Conservation (phyloP, 139 green algal species). For the Chara braunii region DNA sequence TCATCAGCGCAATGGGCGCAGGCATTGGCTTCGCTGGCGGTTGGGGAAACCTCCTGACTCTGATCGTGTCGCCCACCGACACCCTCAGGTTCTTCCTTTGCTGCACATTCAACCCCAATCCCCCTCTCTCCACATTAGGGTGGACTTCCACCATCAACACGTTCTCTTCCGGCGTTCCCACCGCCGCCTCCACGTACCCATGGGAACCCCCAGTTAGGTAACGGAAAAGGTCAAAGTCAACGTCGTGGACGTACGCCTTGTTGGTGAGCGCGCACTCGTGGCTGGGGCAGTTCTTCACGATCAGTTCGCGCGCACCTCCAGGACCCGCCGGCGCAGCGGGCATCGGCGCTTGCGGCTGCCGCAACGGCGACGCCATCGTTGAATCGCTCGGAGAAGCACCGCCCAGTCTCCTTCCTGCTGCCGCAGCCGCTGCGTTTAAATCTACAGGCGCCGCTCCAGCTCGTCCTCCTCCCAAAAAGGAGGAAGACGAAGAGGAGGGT, state of each 20-base stretch:
- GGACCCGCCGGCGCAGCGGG: slow-evolving; percentile 11
- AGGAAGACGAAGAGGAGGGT: too few species aligned
- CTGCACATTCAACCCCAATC: slow-evolving; percentile 72
- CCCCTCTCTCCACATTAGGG: slow-evolving; percentile 44
- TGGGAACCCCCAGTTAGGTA: neutral
- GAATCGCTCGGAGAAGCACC: too few species aligned
- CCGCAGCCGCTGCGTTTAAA: too few species aligned
- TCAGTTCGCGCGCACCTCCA: slow-evolving; percentile 20
- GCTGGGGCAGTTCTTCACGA: slow-evolving; percentile 45
- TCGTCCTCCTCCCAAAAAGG: too few species aligned
- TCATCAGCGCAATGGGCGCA: neutral
- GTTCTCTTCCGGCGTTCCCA: neutral
- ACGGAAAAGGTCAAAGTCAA: slow-evolving; percentile 13
- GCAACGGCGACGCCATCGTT: too few species aligned
- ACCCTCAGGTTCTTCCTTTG: slow-evolving; percentile 55
- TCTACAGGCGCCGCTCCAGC: too few species aligned
- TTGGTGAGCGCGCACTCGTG: slow-evolving; percentile 47
- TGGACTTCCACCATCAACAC: slow-evolving; percentile 29
- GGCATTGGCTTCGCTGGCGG: neutral
- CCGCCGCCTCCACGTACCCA: slow-evolving; percentile 16
- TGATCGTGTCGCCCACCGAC: slow-evolving; percentile 17
- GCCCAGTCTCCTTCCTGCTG: too few species aligned
- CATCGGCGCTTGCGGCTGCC: slow-evolving; percentile 5
- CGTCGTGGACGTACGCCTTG: slow-evolving; percentile 31
- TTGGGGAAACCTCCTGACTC: neutral